Conservation (phyloP, 768 basidiomycete species). For the Termitomyces sp. region DNA sequence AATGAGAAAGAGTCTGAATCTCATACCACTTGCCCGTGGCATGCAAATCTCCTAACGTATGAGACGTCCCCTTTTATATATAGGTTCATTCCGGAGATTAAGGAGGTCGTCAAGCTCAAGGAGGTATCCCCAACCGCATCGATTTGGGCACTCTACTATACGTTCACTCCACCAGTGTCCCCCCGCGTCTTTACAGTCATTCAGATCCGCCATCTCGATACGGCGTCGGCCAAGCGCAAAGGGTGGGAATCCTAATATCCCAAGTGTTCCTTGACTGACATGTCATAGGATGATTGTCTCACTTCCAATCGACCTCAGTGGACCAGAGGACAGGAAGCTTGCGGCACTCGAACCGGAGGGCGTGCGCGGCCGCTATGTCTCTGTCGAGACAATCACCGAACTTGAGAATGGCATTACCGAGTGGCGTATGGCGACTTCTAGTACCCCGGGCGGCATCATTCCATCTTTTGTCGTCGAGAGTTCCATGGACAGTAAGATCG, state of each 20-base stretch:
- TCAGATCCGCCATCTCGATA: constrained; percentile 52
- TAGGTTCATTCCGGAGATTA: constrained; percentile 64
- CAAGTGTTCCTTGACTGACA: background rate
- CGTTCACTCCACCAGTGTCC: constrained; percentile 63
- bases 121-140: constrained; percentile 56
- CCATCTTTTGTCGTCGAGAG: constrained; percentile 60
- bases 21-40: constrained; percentile 8
- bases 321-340: constrained; percentile 45
- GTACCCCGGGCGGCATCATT: constrained; percentile 64
- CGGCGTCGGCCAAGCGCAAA: constrained; percentile 40
- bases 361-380: constrained; percentile 62
- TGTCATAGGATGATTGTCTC: constrained; percentile 46
- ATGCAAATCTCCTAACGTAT: constrained; percentile 11
- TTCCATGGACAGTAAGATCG: constrained; percentile 57
- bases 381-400: constrained; percentile 62
- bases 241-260: constrained; percentile 42
- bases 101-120: constrained; percentile 59
- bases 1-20: constrained; percentile 60
- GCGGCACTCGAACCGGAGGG: constrained; percentile 59
- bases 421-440: constrained; percentile 80
- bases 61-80: constrained; percentile 4
- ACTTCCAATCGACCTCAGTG: constrained; percentile 62
- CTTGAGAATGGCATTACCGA: constrained; percentile 60
- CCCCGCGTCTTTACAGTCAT: constrained; percentile 74
- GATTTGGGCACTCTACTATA: constrained; percentile 73